Base-by-base conservation (phyloP, 805 yeast genomes). In the Yamadazyma paraphyllophila region DNA sequence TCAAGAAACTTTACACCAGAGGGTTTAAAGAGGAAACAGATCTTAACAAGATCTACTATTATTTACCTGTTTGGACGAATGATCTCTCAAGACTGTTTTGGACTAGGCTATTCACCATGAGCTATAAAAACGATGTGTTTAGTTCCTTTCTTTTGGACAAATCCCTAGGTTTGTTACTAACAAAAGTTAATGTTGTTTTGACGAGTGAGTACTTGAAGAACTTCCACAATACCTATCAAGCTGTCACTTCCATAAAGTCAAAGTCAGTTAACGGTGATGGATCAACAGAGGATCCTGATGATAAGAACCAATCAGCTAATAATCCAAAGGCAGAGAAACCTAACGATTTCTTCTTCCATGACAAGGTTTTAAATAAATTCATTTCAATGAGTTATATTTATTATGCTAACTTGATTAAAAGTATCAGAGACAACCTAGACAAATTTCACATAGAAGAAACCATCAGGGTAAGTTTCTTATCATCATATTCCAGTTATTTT, bases 131-230 rank as follows among this genome's bases (percentile, higher is more conserved):
- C 15, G 37, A 43, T 2, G 47, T 46, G 2, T 41, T 67, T 45
- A 65, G 62, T 48, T 58, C 61, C 2, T 70, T 68, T 47, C 62
- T 70, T 48, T 61, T 70, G 52, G 74, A 70, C 43, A 59, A 67
- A 40, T 59, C 73, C 0, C 53, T 69, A 36, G 69, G 64, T 43
- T 55, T 66, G 2, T 36, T 51, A 5, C 27, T 49, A 5, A 47
- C 44, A 15, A 39, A 49, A 16, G 44, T 51, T 10, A 46, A 47
- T 32, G 48, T 47, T 4, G 50, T 51, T 1, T 43, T 51, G 34
- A 47, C 47, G 2, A 49, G 51, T 27, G 53, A 45, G 17, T 51
- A 51, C 39, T 34, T 51, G 25, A 51, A 49, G 29, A 51, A 47
- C 39, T 45, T 51, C 42, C 52, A 51, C 15, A 51, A 51, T 35